A percentile compares a stretch with the other conserved stretches of the same genome.
Conservation (phyloP, 345 rosid genomes). For the Eucalyptus curtisii region DNA sequence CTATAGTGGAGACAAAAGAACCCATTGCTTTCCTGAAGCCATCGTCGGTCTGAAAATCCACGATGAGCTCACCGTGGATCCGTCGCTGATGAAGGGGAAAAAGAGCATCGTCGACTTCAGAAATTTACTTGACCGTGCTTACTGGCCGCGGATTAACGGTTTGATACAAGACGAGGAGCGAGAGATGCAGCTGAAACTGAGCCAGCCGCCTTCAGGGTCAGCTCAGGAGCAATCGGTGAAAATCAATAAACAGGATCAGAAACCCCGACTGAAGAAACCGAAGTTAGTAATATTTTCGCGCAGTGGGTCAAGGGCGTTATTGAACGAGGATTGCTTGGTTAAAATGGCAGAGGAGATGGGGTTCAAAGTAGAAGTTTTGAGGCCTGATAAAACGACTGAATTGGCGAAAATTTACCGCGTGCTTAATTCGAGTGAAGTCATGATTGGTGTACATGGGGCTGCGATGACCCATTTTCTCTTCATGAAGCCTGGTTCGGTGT, state of each 20-base stretch:
- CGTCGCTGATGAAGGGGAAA: slow-evolving; percentile 22
- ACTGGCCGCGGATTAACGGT: slow-evolving; percentile 36
- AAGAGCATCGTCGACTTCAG: slow-evolving; percentile 49
- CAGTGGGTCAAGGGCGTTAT: slow-evolving; percentile 51
- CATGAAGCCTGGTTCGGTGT: slow-evolving; percentile 58
- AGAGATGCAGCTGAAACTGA: slow-evolving; percentile 14
- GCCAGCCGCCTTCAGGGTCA: slow-evolving; percentile 2
- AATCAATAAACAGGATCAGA: neutral
- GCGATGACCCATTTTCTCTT: slow-evolving; percentile 89
- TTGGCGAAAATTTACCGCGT: slow-evolving; percentile 50
- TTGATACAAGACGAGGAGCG: slow-evolving; percentile 33
- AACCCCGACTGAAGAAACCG: slow-evolving; percentile 20
- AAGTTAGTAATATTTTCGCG: slow-evolving; percentile 61
- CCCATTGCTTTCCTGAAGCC: slow-evolving; percentile 75
- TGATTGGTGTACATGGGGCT: slow-evolving; percentile 88
- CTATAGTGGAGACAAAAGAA: slow-evolving; percentile 47
- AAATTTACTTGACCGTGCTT: slow-evolving; percentile 45
- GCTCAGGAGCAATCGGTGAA: neutral
- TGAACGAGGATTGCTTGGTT: slow-evolving; percentile 45
- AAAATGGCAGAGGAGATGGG: slow-evolving; percentile 53
- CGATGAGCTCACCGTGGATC: slow-evolving; percentile 54
- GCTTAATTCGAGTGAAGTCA: slow-evolving; percentile 60
- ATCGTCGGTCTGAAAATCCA: slow-evolving; percentile 69
- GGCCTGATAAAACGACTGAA: slow-evolving; percentile 46
- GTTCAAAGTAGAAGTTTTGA: slow-evolving; percentile 39